These are phyloP conservation scores for Themeda triandra DNA, from an alignment of 176 grass and related monocot genomes.

Conservation along the genomic window DNA sequence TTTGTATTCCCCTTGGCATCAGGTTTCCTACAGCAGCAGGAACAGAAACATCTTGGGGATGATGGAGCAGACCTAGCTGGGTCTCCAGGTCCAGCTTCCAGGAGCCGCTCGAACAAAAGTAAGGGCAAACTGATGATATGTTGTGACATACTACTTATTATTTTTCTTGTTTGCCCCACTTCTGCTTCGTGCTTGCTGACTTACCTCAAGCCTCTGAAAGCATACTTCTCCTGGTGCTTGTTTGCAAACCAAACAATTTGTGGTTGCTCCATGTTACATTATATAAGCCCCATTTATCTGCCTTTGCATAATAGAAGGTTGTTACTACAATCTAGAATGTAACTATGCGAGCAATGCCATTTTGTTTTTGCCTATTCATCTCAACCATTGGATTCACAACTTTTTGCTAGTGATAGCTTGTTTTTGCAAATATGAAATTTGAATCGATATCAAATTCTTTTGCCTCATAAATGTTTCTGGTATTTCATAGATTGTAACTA, in stretches of 20 bases:
- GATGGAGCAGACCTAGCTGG: not conserved
- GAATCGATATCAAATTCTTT: not conserved
- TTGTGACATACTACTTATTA: not conserved
- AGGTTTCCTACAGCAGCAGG: slow-evolving; percentile 30
- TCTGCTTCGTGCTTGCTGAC: not conserved
- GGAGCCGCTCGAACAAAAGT: not conserved
- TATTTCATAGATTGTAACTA: slow-evolving; percentile 72
- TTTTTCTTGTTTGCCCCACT: not conserved
- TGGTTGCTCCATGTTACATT: not conserved
- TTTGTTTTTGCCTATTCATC: slow-evolving; percentile 1
- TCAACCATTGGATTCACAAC: not conserved
- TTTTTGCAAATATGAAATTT: not conserved
- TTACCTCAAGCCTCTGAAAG: not conserved
- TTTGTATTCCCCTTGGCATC: slow-evolving; percentile 4
- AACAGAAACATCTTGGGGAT: slow-evolving; percentile 11
- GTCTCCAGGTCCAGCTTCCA: slow-evolving; percentile 16
- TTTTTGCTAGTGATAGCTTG: not conserved
- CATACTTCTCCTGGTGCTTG: not conserved
- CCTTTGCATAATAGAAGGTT: not conserved
- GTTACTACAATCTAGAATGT: not conserved
- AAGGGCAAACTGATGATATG: slow-evolving; percentile 14
- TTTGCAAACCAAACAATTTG: not conserved
- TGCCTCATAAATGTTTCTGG: slow-evolving; percentile 4
- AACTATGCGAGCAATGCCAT: not conserved
- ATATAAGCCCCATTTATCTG: not conserved